Percentiles rank a stretch among this genome's conserved stretches.
Conservation (phyloP, 2,329 filamentous ascomycete genomes). For the Exophiala alcalophila region DNA sequence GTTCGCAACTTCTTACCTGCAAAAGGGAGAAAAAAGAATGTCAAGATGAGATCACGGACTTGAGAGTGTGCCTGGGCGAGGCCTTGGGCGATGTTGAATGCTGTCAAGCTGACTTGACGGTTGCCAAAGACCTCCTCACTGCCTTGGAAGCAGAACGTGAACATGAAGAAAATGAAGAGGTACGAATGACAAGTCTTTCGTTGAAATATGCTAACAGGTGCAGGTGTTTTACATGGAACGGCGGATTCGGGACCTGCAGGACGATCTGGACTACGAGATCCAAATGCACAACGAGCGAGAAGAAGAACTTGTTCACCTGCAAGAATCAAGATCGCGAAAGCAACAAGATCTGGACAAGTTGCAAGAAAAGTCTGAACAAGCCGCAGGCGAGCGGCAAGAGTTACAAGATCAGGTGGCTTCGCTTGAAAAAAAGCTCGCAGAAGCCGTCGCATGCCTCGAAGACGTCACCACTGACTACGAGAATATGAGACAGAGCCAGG, state of each 20-base stretch:
- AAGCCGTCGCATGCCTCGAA: background rate
- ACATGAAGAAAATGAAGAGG: constrained; percentile 3
- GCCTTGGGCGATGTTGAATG: background rate
- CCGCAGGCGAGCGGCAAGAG: background rate
- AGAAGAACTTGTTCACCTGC: background rate
- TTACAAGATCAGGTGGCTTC: constrained; percentile 3
- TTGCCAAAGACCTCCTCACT: background rate
- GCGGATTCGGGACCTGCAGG: constrained; percentile 2
- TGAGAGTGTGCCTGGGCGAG: background rate
- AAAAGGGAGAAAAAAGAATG: constrained; percentile 5
- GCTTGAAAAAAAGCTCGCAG: constrained; percentile 4
- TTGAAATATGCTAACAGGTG: constrained; percentile 3
- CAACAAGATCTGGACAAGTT: constrained; percentile 1
- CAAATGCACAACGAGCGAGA: background rate
- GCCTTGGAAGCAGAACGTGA: background rate
- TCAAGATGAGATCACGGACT: background rate
- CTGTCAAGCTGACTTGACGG: constrained; percentile 7
- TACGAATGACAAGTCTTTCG: background rate
- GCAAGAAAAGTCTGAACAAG: background rate
- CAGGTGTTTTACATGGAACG: constrained; percentile 3
- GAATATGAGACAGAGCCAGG: background rate
- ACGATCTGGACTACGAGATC: constrained; percentile 4
- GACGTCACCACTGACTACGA: constrained; percentile 2
- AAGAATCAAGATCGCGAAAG: background rate
- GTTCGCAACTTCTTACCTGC: constrained; percentile 10